phyloP scores from a whole-genome alignment of 345 rosid genomes.

The Clarkia xantiana region DNA sequence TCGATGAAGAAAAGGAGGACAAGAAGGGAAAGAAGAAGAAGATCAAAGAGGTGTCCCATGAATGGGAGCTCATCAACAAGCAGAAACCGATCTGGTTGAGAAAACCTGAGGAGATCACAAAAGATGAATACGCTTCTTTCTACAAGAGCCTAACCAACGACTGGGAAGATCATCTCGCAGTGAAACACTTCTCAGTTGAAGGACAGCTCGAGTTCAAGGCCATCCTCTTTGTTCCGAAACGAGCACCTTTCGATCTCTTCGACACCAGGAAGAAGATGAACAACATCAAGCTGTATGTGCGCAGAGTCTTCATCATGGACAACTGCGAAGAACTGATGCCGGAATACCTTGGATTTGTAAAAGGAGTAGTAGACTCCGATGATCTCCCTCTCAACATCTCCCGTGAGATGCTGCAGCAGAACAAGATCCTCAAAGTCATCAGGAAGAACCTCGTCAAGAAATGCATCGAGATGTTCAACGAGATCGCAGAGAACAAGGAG shows the following conservation, averaged over 20 bases:
- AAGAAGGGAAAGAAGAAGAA: constrained; percentile 62
- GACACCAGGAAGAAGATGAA: constrained; percentile 73
- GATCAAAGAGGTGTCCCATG: constrained; percentile 77
- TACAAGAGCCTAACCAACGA: constrained; percentile 82
- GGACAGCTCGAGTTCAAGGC: constrained; percentile 94
- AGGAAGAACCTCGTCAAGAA: constrained; percentile 88
- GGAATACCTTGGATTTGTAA: constrained; percentile 66
- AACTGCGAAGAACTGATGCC: constrained; percentile 84
- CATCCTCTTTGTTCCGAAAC: constrained; percentile 57
- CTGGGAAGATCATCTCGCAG: constrained; percentile 82
- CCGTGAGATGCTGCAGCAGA: constrained; percentile 78
- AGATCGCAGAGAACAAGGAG: constrained; percentile 77
- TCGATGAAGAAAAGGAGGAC: constrained; percentile 63
- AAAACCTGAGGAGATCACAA: constrained; percentile 73
- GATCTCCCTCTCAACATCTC: constrained; percentile 90
- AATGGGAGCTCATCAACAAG: constrained; percentile 78
- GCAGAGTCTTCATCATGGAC: constrained; percentile 90
- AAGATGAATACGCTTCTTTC: constrained; percentile 77
- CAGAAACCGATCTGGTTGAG: constrained; percentile 90
- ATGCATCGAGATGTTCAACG: constrained; percentile 82
- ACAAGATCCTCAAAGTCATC: constrained; percentile 88
- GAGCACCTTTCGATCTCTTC: constrained; percentile 83
- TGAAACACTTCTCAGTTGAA: constrained; percentile 82
- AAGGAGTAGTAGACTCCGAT: constrained; percentile 88
- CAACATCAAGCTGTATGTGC: constrained; percentile 78